phyloP scores from a whole-genome alignment of 2,329 filamentous ascomycete species.

The Aspergillus hortae region DNA sequence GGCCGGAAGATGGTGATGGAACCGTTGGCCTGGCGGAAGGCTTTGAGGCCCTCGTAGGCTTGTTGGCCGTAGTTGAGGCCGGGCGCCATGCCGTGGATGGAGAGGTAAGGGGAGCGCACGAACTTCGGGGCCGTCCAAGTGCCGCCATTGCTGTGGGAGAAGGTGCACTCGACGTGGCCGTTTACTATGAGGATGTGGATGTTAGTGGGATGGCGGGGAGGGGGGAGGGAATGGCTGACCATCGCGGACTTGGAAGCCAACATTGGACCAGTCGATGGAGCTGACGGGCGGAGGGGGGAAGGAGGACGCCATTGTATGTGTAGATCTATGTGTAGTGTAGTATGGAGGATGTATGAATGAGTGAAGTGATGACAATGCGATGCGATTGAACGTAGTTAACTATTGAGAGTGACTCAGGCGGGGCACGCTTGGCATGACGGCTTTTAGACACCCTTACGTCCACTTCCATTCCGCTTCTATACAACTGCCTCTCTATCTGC shows the following conservation, averaged over 20 bases:
- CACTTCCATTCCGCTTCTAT: too few relatives aligned
- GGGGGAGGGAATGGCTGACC: slow-evolving; percentile 48
- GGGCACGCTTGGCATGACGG: too few relatives aligned
- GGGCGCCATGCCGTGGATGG: slow-evolving; percentile 91
- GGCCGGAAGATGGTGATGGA: slow-evolving; percentile 85
- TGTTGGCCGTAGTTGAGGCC: slow-evolving; percentile 97
- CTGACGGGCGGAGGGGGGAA: slow-evolving; percentile 32
- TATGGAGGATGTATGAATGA: too few relatives aligned
- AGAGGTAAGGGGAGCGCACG: slow-evolving; percentile 77
- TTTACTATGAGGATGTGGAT: slow-evolving; percentile 56
- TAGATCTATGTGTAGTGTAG: too few relatives aligned
- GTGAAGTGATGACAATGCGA: too few relatives aligned
- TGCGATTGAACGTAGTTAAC: too few relatives aligned
- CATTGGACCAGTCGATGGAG: slow-evolving; percentile 73
- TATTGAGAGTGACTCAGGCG: too few relatives aligned
- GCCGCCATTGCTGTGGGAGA: slow-evolving; percentile 65
- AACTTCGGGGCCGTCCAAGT: slow-evolving; percentile 77
- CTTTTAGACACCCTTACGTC: too few relatives aligned
- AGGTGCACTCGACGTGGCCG: slow-evolving; percentile 87
- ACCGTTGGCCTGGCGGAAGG: slow-evolving; percentile 69
- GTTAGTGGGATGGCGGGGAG: not conserved
- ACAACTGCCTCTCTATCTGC: not conserved
- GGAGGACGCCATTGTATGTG: slow-evolving; percentile 3
- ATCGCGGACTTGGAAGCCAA: slow-evolving; percentile 90
- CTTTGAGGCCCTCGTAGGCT: slow-evolving; percentile 97